Percentiles rank a stretch among this genome's conserved stretches.
Conservation (phyloP, 2,329 filamentous ascomycete species). For the Pochonia chlamydosporia region DNA sequence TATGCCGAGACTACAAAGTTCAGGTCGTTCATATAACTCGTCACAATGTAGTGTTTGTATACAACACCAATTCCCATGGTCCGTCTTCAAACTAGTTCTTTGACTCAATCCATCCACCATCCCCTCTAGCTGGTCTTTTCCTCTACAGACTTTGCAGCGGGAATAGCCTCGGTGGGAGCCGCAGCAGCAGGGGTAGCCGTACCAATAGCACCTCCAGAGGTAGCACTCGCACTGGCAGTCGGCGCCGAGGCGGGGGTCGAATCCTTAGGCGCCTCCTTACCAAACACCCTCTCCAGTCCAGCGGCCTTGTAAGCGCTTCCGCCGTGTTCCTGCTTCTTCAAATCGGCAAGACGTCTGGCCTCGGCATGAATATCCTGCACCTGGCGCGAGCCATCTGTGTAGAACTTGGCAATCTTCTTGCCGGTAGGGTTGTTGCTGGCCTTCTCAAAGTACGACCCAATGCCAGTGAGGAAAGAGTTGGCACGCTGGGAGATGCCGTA, state of each 20-base stretch:
- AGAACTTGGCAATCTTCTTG: slow-evolving; percentile 82
- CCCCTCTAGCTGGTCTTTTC: slow-evolving; percentile 14
- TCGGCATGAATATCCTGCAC: slow-evolving; percentile 91
- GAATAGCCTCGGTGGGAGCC: slow-evolving; percentile 9
- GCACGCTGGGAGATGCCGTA: slow-evolving; percentile 78
- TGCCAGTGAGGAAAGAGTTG: slow-evolving; percentile 54
- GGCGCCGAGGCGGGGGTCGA: slow-evolving; percentile 10
- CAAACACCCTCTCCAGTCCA: slow-evolving; percentile 52
- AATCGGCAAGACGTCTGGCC: slow-evolving; percentile 77
- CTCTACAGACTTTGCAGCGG: slow-evolving; percentile 17
- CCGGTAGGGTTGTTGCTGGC: slow-evolving; percentile 82
- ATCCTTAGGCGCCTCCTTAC: slow-evolving; percentile 41
- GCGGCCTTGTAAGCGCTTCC: slow-evolving; percentile 54
- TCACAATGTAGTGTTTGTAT: slow-evolving; percentile 6
- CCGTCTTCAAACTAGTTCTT: background rate
- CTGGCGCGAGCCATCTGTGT: slow-evolving; percentile 77
- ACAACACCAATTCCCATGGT: background rate
- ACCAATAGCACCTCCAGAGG: slow-evolving; percentile 8
- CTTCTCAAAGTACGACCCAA: slow-evolving; percentile 92
- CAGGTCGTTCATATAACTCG: background rate
- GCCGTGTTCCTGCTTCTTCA: slow-evolving; percentile 67
- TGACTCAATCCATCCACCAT: no score
- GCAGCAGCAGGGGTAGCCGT: slow-evolving; percentile 3
- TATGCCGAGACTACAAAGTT: background rate
- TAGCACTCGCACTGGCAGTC: background rate